Percentiles rank a stretch among this genome's conserved stretches.
phyloP scores from a whole-genome alignment of 2,329 filamentous ascomycete species.

The Verticillium zaregamsianum region DNA sequence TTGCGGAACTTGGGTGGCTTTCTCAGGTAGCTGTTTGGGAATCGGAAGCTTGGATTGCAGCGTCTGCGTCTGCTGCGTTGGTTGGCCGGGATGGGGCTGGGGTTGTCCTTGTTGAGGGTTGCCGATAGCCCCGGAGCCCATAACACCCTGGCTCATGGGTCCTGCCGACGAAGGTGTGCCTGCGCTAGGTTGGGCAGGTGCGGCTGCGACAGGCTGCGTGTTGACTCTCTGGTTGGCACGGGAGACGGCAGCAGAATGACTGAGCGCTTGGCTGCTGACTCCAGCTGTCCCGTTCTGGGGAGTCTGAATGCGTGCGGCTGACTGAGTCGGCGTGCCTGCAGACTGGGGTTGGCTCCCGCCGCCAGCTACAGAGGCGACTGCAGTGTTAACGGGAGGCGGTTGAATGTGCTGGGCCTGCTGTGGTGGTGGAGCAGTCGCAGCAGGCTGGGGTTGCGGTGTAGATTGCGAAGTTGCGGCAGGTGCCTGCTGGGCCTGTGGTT shows the following conservation, averaged over 20 bases:
- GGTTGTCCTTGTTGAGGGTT: slow-evolving; percentile 34
- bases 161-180: slow-evolving; percentile 24
- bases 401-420: slow-evolving; percentile 1
- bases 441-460: slow-evolving; percentile 19
- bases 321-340: slow-evolving; percentile 45
- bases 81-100: slow-evolving; percentile 44
- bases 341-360: slow-evolving; percentile 33
- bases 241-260: slow-evolving; percentile 45
- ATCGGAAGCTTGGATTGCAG: slow-evolving; percentile 70
- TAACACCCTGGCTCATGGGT: slow-evolving; percentile 25
- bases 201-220: slow-evolving; percentile 14
- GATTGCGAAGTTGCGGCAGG: slow-evolving; percentile 9
- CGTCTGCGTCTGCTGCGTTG: slow-evolving; percentile 27
- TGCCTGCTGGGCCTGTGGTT: slow-evolving; percentile 17
- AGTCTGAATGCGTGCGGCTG: slow-evolving; percentile 42
- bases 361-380: slow-evolving; percentile 3
- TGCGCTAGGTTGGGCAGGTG: slow-evolving; percentile 25
- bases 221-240: slow-evolving; percentile 39
- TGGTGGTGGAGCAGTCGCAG: slow-evolving; percentile 9
- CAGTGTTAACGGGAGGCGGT: not conserved
- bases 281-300: slow-evolving; percentile 40
- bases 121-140: slow-evolving; percentile 21
- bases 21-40: slow-evolving; percentile 69
- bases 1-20: slow-evolving; percentile 64
- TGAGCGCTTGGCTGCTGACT: slow-evolving; percentile 36